A percentile compares a stretch with the other conserved stretches of the same genome.
These are phyloP conservation scores for Antitrichia curtipendula DNA, from an alignment of 225 moss, liverwort and hornwort species.

Conservation along the genomic window DNA sequence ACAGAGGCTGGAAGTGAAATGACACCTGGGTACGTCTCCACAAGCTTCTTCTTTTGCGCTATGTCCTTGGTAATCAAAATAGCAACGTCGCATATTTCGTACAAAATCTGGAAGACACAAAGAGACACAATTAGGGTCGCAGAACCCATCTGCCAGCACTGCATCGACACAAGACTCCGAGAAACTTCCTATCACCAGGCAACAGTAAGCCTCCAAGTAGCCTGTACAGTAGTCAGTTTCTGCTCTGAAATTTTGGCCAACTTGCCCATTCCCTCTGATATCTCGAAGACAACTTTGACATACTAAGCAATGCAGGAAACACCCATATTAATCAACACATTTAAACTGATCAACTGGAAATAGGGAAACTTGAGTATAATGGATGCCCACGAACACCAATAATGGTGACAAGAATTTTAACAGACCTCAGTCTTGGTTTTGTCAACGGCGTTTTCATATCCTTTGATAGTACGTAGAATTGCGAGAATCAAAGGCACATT, in stretches of 20 bases:
- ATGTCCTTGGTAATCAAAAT: constrained; percentile 81
- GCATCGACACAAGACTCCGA: neutral
- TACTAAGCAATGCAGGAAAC: neutral
- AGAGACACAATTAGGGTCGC: neutral
- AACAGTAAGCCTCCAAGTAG: neutral
- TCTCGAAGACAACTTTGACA: neutral
- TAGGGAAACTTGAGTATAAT: neutral
- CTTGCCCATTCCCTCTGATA: neutral
- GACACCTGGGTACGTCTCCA: constrained; percentile 68
- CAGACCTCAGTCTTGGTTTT: constrained; percentile 62
- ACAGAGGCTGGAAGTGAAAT: constrained; percentile 71
- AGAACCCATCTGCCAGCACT: neutral
- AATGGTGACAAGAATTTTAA: neutral
- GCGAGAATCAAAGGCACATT: constrained; percentile 77
- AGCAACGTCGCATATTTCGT: constrained; percentile 72
- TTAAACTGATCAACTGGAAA: neutral
- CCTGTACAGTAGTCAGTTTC: neutral
- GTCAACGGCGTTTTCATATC: constrained; percentile 71
- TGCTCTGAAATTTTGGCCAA: neutral
- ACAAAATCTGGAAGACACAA: constrained; percentile 41
- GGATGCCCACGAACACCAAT: neutral
- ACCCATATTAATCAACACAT: neutral
- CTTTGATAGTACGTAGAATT: constrained; percentile 77
- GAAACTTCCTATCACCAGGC: neutral
- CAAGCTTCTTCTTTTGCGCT: constrained; percentile 60